Evolutionary conservation across 2,329 filamentous ascomycete species (phyloP).

Genomic region (Ceratocystis destructans): DNA sequence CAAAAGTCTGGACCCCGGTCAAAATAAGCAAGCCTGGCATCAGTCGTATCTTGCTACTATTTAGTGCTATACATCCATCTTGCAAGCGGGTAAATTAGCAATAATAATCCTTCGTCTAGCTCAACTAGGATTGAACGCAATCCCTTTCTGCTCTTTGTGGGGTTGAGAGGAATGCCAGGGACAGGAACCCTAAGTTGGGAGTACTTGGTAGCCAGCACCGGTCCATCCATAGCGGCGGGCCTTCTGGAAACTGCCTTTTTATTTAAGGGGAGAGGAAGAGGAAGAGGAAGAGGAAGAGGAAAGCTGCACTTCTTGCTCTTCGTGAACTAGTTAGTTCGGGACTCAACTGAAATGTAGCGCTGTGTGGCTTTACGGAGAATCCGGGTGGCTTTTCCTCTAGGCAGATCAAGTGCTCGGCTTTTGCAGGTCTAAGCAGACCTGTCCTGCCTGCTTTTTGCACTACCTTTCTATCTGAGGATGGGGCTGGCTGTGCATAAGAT

Average conservation of each 20-base stretch:
- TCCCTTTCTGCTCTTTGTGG: too few relatives aligned
- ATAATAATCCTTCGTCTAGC: too few relatives aligned
- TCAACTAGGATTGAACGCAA: too few relatives aligned
- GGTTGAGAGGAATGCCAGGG: too few relatives aligned
- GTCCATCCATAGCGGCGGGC: not conserved
- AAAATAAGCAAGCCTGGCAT: too few relatives aligned
- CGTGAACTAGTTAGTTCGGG: not conserved
- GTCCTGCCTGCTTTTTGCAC: not conserved
- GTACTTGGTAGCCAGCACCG: too few relatives aligned
- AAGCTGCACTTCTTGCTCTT: not conserved
- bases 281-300: not conserved
- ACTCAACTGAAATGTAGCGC: conserved; percentile 3
- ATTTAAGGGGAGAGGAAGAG: not conserved
- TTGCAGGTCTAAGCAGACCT: not conserved
- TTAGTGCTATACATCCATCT: too few relatives aligned
- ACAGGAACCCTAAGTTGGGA: too few relatives aligned
- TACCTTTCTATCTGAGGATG: not conserved
- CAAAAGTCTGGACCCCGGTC: not conserved
- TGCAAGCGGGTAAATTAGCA: too few relatives aligned
- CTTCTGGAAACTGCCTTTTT: not conserved
- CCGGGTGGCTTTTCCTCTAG: not conserved
- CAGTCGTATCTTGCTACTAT: too few relatives aligned
- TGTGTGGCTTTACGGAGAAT: conserved; percentile 6
- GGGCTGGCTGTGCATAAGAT: not conserved
- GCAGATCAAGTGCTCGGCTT: not conserved